phyloP scores from a whole-genome alignment of 2,329 filamentous ascomycete species.

The Microcera coccophila region DNA sequence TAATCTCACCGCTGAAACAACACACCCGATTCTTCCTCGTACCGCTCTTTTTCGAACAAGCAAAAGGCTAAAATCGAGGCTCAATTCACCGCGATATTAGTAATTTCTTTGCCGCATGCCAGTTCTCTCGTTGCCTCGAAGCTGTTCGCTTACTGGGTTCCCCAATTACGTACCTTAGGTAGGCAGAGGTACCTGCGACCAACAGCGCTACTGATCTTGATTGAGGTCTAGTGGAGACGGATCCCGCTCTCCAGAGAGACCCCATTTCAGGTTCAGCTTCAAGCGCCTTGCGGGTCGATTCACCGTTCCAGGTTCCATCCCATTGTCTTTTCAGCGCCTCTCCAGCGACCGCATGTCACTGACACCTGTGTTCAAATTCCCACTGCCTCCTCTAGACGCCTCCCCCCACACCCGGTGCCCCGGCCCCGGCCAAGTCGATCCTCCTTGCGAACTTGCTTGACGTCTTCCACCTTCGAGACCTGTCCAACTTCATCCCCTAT shows the following conservation, averaged over 20 bases:
- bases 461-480: conserved; percentile 29
- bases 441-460: conserved; percentile 27
- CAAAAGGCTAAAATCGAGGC: no score
- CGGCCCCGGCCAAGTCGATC: conserved; percentile 26
- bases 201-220: no score
- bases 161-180: no score
- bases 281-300: not conserved
- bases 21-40: no score
- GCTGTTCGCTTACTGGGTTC: no score
- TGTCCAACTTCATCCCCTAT: conserved; percentile 16
- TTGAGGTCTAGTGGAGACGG: no score
- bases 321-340: not conserved
- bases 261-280: no score
- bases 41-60: no score
- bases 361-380: conserved; percentile 14
- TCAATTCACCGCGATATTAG: no score
- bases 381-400: conserved; percentile 18
- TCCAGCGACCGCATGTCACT: not conserved
- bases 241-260: not conserved
- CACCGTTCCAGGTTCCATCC: not conserved
- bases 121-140: no score
- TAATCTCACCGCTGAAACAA: not conserved
- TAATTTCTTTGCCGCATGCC: no score
- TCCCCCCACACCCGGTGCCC: conserved; percentile 26
- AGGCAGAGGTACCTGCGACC: no score